phyloP scores from a whole-genome alignment of 2,329 filamentous ascomycete species.

The Beauveria rudraprayagi region DNA sequence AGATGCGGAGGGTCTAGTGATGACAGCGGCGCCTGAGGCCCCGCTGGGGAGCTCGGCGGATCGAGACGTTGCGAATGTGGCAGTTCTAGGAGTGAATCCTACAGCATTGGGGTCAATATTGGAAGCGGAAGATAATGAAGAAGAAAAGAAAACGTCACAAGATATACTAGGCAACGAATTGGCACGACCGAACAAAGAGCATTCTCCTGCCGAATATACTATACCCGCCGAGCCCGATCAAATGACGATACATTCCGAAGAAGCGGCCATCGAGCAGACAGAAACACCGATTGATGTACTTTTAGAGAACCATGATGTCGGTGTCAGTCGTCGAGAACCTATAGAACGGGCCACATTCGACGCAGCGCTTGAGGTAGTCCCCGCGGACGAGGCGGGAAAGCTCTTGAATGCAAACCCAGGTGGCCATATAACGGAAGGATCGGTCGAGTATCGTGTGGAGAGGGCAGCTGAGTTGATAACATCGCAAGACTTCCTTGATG shows the following conservation, averaged over 20 bases:
- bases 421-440: neutral
- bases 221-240: neutral
- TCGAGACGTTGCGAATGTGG: neutral
- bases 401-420: neutral
- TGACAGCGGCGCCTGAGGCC: neutral
- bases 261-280: neutral
- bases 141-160: neutral
- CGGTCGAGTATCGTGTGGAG: neutral
- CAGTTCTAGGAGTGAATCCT: neutral
- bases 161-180: neutral
- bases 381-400: neutral
- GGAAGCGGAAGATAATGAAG: neutral
- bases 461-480: no score
- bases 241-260: neutral
- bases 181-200: neutral
- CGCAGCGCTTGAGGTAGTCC: neutral
- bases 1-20: conserved; percentile 15
- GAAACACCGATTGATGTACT: neutral
- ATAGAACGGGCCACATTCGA: neutral
- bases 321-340: neutral
- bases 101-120: neutral
- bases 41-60: conserved; percentile 13
- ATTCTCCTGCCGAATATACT: neutral
- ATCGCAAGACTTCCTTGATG: conserved; percentile 14
- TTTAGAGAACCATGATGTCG: neutral